Conservation (phyloP, 805 yeast species). For the Brettanomyces bruxellensis region DNA sequence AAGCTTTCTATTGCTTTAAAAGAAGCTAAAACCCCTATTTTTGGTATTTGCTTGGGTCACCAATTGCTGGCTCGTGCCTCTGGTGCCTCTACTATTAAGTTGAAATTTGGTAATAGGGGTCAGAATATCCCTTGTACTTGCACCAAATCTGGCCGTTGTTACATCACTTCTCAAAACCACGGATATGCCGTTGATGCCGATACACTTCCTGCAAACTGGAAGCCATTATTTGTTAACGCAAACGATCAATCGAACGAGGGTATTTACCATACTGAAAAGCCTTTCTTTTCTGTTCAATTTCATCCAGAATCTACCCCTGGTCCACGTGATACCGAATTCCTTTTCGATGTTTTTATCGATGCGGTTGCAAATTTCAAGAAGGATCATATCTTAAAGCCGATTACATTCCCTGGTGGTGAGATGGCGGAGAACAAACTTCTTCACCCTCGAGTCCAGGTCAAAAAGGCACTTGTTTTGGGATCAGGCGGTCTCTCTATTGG, state of each 20-base stretch:
- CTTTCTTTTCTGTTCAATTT: constrained; percentile 95
- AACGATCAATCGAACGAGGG: constrained; percentile 99
- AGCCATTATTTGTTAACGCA: constrained; percentile 89
- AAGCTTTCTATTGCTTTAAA: constrained; percentile 50
- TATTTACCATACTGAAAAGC: constrained; percentile 80
- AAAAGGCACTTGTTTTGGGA: constrained; percentile 90
- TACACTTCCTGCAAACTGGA: constrained; percentile 75
- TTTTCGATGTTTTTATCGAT: constrained; percentile 86
- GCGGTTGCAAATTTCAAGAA: constrained; percentile 61
- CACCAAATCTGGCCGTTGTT: constrained; percentile 84
- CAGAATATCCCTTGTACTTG: constrained; percentile 93
- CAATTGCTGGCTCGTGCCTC: constrained; percentile 92
- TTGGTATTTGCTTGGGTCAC: constrained; percentile 98
- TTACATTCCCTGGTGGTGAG: constrained; percentile 86
- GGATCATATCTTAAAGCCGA: constrained; percentile 52
- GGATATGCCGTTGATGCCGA: constrained; percentile 92
- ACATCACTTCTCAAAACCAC: constrained; percentile 97
- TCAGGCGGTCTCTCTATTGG: constrained; percentile 98
- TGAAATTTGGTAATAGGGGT: constrained; percentile 98
- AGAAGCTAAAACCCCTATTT: constrained; percentile 74
- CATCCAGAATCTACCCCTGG: constrained; percentile 99
- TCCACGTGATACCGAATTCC: constrained; percentile 96
- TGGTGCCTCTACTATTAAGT: constrained; percentile 86
- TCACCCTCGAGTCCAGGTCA: constrained; percentile 73
- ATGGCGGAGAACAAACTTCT: constrained; percentile 63